Evolutionary conservation across 495 filamentous ascomycete species (phyloP).

Genomic region (Aspergillus ellipticus): DNA sequence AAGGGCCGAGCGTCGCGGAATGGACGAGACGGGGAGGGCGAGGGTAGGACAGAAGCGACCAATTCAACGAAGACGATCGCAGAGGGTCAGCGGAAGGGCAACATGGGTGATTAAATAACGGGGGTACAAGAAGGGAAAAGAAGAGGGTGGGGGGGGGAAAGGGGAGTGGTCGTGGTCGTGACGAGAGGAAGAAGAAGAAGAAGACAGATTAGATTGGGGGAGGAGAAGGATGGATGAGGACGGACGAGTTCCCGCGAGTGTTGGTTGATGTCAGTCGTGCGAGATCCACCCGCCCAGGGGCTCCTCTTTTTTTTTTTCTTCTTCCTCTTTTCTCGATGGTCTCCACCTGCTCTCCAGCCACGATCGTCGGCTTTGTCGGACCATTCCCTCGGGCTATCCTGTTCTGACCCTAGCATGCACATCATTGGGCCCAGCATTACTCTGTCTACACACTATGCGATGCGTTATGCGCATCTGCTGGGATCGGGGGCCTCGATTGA

Average conservation of each 20-base stretch:
- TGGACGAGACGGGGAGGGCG: neutral
- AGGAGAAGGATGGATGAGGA: neutral
- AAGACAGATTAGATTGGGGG: neutral
- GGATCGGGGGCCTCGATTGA: no score
- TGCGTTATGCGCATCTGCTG: no score
- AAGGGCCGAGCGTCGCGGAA: neutral
- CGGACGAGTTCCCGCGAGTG: no score
- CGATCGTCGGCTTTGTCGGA: neutral
- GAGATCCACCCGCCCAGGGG: neutral
- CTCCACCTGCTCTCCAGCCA: neutral
- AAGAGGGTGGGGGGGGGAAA: neutral
- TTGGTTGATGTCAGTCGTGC: neutral
- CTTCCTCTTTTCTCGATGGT: neutral
- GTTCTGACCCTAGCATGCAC: neutral
- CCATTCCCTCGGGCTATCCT: neutral
- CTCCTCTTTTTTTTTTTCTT: neutral
- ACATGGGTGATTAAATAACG: neutral
- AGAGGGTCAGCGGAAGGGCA: neutral
- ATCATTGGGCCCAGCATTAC: neutral
- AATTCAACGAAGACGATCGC: neutral
- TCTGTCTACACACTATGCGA: no score
- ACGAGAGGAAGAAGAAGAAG: neutral
- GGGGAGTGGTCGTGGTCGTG: neutral
- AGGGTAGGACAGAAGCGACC: neutral
- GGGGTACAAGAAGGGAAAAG: neutral